Base-by-base conservation (phyloP, 1,139 yeast genomes). In the Nematodospora anomalae region DNA sequence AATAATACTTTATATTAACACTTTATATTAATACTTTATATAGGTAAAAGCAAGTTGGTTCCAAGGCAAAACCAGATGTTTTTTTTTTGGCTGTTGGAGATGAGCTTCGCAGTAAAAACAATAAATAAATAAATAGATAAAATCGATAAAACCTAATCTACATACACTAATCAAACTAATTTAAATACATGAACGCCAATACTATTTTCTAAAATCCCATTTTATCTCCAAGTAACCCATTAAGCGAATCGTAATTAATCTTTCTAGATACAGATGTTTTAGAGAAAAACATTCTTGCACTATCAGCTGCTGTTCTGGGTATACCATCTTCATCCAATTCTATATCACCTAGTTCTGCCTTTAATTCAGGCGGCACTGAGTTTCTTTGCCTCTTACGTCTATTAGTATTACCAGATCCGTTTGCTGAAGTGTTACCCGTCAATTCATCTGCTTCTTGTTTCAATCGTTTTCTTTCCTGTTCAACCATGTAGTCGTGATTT, bases 361-460 rank as follows among this genome's bases (percentile, higher is more conserved):
- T 50, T n/a, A 46, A 30, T 26, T 58, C 63, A 3, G 47, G 35
- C 16, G 58, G 46, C 5, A 45, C 16, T 11, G 45, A 44, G 31
- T 41, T 45, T 31, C 60, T 51, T 57, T 67, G 51, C 61, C 61
- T 69, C 28, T 61, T 56, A 18, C 16, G 15, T 6, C 15, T 12
- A 13, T 14, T 32, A 9, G 22, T 14, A 24, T 30, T 37, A 16
- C 30, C 28, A 10, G 25, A 25, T 4, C 52, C 45, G 4, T 71
- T 63, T 7, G 73, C 79, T 3, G 80, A 70, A 1, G 85, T 79
- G 51, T 83, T 85, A 4, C 94, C 94, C 0, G 89, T 80, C 28
- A 83, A 68, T 42, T 78, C 80, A 62, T 94, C 98, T 0, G 96
- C 94, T 54, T 90, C 96, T 36, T 76, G 75, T 54, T 90, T 87